A percentile compares a stretch with the other conserved stretches of the same genome.
These are phyloP conservation scores for Aeminium ludgeri DNA, from an alignment of 495 filamentous ascomycete genomes.

Conservation along the genomic window DNA sequence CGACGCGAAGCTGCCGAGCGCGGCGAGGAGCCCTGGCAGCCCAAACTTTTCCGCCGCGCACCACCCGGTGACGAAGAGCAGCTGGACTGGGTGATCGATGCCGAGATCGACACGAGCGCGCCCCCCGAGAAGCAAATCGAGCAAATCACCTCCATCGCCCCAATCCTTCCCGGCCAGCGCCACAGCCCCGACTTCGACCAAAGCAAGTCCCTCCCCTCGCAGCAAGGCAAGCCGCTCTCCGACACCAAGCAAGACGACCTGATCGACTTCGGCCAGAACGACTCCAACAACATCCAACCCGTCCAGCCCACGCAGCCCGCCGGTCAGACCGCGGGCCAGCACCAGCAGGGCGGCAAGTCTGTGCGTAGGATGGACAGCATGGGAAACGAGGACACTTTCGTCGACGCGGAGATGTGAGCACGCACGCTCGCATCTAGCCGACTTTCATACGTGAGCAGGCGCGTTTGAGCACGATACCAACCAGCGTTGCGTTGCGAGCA, in stretches of 20 bases:
- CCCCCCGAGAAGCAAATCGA: conserved; percentile 58
- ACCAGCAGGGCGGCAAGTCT: background rate
- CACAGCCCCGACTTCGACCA: background rate
- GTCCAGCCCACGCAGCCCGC: background rate
- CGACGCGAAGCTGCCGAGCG: conserved; percentile 74
- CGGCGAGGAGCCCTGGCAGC: conserved; percentile 77
- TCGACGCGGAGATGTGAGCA: conserved; percentile 11
- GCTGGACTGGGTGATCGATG: conserved; percentile 89
- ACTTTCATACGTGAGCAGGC: too few species aligned
- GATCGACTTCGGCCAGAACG: conserved; percentile 19
- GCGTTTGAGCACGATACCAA: too few species aligned
- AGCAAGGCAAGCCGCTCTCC: background rate
- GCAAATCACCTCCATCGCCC: conserved; percentile 74
- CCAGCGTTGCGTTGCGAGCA: too few species aligned
- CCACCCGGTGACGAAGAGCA: conserved; percentile 69
- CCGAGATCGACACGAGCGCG: conserved; percentile 45
- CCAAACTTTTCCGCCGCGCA: conserved; percentile 63
- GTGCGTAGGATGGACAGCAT: conserved; percentile 4
- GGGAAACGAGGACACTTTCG: conserved; percentile 8
- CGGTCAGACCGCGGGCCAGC: background rate
- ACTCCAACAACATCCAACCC: conserved; percentile 1
- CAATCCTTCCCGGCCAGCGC: conserved; percentile 64
- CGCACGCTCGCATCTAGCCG: too few species aligned
- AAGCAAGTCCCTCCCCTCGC: background rate
- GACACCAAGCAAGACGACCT: conserved; percentile 11